A percentile compares a stretch with the other conserved stretches of the same genome.
phyloP scores from a whole-genome alignment of 768 basidiomycete genomes.

The Chiua virens region DNA sequence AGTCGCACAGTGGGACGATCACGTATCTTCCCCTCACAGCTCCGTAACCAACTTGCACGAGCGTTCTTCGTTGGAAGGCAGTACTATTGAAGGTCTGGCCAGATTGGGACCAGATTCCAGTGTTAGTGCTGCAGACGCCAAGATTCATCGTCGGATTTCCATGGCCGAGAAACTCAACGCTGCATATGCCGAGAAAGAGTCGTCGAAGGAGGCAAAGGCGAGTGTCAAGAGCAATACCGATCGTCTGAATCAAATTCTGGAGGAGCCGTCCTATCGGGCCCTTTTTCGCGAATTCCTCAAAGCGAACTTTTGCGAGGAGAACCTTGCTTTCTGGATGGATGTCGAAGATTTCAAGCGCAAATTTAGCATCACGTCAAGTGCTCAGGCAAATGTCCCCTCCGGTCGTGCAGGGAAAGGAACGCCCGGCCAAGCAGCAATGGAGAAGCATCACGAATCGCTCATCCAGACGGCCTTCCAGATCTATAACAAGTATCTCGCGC shows the following conservation, averaged over 20 bases:
- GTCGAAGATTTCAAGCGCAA: constrained; percentile 96
- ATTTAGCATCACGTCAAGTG: constrained; percentile 93
- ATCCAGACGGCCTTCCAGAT: constrained; percentile 94
- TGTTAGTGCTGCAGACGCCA: constrained; percentile 46
- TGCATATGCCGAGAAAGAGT: constrained; percentile 50
- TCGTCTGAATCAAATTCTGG: constrained; percentile 86
- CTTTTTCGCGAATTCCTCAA: constrained; percentile 95
- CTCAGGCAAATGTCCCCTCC: constrained; percentile 56
- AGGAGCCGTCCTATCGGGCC: constrained; percentile 83
- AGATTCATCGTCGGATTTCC: constrained; percentile 77
- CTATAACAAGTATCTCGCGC: constrained; percentile 93
- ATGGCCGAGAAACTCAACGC: constrained; percentile 70
- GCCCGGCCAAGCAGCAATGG: constrained; percentile 88
- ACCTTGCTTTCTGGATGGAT: constrained; percentile 95
- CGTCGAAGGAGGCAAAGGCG: constrained; percentile 43
- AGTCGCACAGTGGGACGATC: constrained; percentile 79
- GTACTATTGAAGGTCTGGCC: constrained; percentile 20
- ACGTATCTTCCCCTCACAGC: constrained; percentile 55
- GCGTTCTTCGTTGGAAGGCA: constrained; percentile 58
- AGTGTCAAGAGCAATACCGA: constrained; percentile 90
- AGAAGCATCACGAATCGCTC: constrained; percentile 92
- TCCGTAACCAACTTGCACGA: constrained; percentile 65
- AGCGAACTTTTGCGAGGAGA: constrained; percentile 97
- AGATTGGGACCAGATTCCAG: constrained; percentile 28
- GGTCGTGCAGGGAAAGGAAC: constrained; percentile 48